Evolutionary conservation across 331 rosid species (phyloP).

Genomic region (Pyracantha coccinea): DNA sequence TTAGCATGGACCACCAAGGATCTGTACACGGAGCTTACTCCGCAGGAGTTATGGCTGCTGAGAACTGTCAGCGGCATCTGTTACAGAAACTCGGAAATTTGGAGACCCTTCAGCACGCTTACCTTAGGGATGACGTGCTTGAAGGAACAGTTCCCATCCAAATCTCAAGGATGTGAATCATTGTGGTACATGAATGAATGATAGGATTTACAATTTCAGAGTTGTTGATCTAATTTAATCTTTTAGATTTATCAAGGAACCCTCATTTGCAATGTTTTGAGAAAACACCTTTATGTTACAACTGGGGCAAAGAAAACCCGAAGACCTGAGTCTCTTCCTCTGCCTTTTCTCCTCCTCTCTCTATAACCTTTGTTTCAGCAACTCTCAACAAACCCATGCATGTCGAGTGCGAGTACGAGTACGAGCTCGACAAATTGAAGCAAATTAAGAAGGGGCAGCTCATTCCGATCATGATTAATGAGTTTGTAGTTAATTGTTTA

Average conservation of each 20-base stretch:
- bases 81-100: neutral
- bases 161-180: constrained; percentile 12
- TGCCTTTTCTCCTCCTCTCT: neutral
- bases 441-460: too few relatives aligned
- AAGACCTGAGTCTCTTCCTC: neutral
- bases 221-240: neutral
- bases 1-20: constrained; percentile 64
- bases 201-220: neutral
- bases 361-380: neutral
- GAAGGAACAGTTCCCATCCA: constrained; percentile 8
- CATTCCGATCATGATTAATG: too few relatives aligned
- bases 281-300: too few relatives aligned
- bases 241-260: neutral
- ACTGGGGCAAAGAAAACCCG: neutral
- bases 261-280: neutral
- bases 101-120: neutral
- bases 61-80: constrained; percentile 34
- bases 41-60: constrained; percentile 77
- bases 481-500: too few relatives aligned
- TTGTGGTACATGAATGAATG: neutral
- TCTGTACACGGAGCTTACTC: constrained; percentile 87
- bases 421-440: too few relatives aligned
- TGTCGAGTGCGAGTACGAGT: neutral
- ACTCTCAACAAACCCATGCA: neutral
- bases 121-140: neutral